Conservation (phyloP, 345 rosid genomes). For the Bruguiera parviflora region DNA sequence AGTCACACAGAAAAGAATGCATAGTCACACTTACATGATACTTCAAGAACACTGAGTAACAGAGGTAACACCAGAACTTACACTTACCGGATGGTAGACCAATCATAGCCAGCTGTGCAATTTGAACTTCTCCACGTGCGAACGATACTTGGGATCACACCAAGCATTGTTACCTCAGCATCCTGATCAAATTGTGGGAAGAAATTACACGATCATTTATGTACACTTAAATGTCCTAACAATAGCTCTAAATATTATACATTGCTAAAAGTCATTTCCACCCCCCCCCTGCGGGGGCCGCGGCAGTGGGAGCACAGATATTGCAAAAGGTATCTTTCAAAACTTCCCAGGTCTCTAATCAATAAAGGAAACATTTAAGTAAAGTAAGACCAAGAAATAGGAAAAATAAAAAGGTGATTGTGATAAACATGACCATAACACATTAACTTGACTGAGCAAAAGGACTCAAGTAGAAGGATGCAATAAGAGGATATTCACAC, state of each 20-base stretch:
- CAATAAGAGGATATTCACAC: not conserved
- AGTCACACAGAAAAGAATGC: not conserved
- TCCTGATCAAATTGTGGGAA: constrained; percentile 49
- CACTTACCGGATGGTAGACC: constrained; percentile 92
- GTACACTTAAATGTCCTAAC: not conserved
- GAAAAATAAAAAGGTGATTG: not conserved
- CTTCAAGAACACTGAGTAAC: not conserved
- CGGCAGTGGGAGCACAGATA: too few species aligned
- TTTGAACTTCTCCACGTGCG: constrained; percentile 80
- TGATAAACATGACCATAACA: not conserved
- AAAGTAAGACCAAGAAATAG: not conserved
- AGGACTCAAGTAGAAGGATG: too few species aligned
- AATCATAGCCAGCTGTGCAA: constrained; percentile 66
- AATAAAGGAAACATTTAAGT: too few species aligned
- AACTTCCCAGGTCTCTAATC: too few species aligned
- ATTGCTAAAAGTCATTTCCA: too few species aligned
- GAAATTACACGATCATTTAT: constrained; percentile 6
- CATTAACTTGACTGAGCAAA: not conserved
- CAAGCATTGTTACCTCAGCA: constrained; percentile 89
- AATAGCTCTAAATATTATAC: not conserved
- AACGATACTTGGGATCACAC: constrained; percentile 95
- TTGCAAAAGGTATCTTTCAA: too few species aligned
- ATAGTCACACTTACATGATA: not conserved
- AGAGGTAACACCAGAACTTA: constrained; percentile 10
- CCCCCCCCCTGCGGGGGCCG: too few species aligned